These are phyloP conservation scores for Lachnellula cervina DNA, from an alignment of 2,329 filamentous ascomycete species.

Conservation along the genomic window DNA sequence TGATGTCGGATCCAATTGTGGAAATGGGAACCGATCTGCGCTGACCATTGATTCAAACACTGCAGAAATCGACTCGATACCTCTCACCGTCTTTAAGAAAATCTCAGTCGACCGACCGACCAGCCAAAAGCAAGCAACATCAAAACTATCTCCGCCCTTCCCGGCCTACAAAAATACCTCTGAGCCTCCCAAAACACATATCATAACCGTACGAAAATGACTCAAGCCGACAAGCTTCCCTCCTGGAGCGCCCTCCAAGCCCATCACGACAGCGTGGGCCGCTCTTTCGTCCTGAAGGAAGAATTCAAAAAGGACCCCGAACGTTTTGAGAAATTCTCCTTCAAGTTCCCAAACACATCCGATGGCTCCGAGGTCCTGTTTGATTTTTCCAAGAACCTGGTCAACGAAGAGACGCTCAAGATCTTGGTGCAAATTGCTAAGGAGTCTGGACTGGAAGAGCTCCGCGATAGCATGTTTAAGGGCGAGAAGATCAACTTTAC, in stretches of 20 bases:
- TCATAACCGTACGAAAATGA: slow-evolving; percentile 46
- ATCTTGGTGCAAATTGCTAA: slow-evolving; percentile 85
- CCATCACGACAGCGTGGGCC: slow-evolving; percentile 81
- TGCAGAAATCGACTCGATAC: too few relatives aligned
- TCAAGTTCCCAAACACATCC: slow-evolving; percentile 72
- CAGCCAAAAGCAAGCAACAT: slow-evolving; percentile 1
- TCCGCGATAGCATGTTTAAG: slow-evolving; percentile 94
- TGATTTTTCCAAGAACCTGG: slow-evolving; percentile 98
- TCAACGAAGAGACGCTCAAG: slow-evolving; percentile 86
- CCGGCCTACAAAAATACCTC: not conserved
- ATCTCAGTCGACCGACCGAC: too few relatives aligned
- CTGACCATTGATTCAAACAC: too few relatives aligned
- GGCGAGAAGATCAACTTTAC: slow-evolving; percentile 99
- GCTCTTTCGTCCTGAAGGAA: slow-evolving; percentile 87
- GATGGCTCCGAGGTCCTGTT: slow-evolving; percentile 87
- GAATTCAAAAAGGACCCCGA: slow-evolving; percentile 83
- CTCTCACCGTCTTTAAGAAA: too few relatives aligned
- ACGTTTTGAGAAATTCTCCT: slow-evolving; percentile 87
- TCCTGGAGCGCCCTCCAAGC: slow-evolving; percentile 89
- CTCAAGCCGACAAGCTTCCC: slow-evolving; percentile 78
- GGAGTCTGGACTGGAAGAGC: slow-evolving; percentile 85
- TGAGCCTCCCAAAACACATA: not conserved
- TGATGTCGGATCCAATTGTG: not conserved
- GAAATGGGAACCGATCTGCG: too few relatives aligned
- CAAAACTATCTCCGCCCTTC: not conserved